Base-by-base conservation (phyloP, 2,329 filamentous ascomycete genomes). In the Pyrenophora seminiperda region DNA sequence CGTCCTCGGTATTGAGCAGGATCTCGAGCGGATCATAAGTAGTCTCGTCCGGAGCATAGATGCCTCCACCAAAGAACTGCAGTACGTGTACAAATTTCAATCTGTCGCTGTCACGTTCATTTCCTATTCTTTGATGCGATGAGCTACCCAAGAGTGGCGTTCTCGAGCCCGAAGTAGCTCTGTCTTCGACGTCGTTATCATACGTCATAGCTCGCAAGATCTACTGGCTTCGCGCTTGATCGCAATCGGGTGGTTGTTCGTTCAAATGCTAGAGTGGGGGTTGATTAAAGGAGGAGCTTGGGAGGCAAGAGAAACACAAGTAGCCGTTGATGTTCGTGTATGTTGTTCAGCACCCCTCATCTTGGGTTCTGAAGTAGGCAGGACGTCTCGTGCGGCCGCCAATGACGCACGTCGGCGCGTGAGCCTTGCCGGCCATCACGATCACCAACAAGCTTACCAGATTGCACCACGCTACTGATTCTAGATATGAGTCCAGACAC, bases 1-100 rank as follows among this genome's bases (percentile, higher is more conserved):
- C 17, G 24, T 71, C 66, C n/a, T 71, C 58, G 0, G 64, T 61
- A 24, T 75, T 75, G 11, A 76, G 62, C n/a, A 75, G 30, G 13
- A 70, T 66, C 48, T 68, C 60, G 39, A 75, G 70, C 1, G 73
- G 68, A 27, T 72, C 72, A 38, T 71, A 73, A 0, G 71, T 73
- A 11, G 69, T 63, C 15, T 61, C 53, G 42, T 69, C 66, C 9
- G 68, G 67, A 7, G 66, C 62, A 38, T 67, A 71, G 4, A 72
- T 67, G 24, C 69, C 69, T 11, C 69, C 68, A 22, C 61, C 59
- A 24, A 72, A 65, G 53, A 72, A 70, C 17, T 64, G 53, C 6
- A 72, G 40, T 7, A 67, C n/a, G 1, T 34, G 50, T 27, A 50
- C 41, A 1, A 59, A 14, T 1, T 36, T 48, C 18, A 55, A 59